Evolutionary conservation across 1,284 basidiomycete species (phyloP), one percentile per base, ranked within the genome.

Genomic region (Tilletia setariae): DNA sequence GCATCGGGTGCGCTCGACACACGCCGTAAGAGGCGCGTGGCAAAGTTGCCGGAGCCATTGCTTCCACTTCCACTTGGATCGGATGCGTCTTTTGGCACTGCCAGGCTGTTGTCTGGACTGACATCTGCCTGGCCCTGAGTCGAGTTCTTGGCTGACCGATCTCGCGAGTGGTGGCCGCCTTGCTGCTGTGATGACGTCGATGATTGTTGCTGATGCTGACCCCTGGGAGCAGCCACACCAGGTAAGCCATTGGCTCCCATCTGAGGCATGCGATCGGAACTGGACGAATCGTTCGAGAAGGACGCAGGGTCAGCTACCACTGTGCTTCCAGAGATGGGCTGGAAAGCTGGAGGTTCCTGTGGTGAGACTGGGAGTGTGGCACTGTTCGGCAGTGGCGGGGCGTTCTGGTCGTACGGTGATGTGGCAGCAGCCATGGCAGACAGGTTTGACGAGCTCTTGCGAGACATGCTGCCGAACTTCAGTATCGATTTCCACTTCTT

Each of bases 1-100:
- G 93, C 90, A 82, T 98, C 98, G 1, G 95, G 95, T 1, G 94
- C 94, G 25, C 93, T 96, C 1, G 94, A 93, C 56, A 98, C 95
- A 47, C 95, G 89, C 64, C 95, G 89, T 47, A 98, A 89, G 83
- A 96, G 93, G 35, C 93, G 89, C 63, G 90, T 87, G 8, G 91
- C 90, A 0, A 70, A 70, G n/a, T 53, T 66, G 21, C 40, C 43
- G 21, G 51, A 35, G 74, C 40, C 19, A 25, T 40, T 43, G 51
- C 62, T 44, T 6, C 59, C 46, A 25, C 44, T 56, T n/a, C 61
- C 51, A 19, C 46, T 68, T 11, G 23, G 9, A n/a, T 15, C 23
- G 42, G 53, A 28, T 8, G 65, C 30, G 19, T 63, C 67, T 35
- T 68, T 62, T 25, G 43, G 25, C 51, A 23, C 42, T 11, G 61